These are phyloP conservation scores for Globisporangium solare DNA, from an alignment of 352 stramenopile species.

Conservation along the genomic window DNA sequence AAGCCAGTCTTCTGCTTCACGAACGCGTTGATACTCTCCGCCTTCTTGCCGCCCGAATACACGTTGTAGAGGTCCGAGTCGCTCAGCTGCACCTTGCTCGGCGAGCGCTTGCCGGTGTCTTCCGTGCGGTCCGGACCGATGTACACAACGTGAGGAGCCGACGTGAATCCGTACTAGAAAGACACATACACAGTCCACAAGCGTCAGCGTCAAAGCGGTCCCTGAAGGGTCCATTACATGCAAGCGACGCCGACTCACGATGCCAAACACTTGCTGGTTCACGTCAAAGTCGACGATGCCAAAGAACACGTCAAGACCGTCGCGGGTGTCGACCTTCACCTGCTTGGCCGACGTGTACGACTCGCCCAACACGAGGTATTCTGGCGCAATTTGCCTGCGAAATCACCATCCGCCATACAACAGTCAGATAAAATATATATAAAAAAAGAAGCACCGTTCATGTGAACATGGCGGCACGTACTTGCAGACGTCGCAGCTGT, in stretches of 20 bases:
- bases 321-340: conserved; percentile 65
- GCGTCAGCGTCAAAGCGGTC: neutral
- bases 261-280: conserved; percentile 62
- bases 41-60: conserved; percentile 68
- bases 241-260: conserved; percentile 22
- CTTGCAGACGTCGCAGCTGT: conserved; percentile 70
- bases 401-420: no score
- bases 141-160: conserved; percentile 74
- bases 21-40: conserved; percentile 63
- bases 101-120: conserved; percentile 42
- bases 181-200: neutral
- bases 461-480: conserved; percentile 24
- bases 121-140: conserved; percentile 52
- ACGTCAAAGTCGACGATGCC: conserved; percentile 71
- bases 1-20: conserved; percentile 83
- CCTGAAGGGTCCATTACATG: neutral
- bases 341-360: conserved; percentile 66
- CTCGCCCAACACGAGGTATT: conserved; percentile 60
- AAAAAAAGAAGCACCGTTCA: neutral
- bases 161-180: conserved; percentile 69
- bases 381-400: conserved; percentile 50
- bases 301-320: conserved; percentile 76
- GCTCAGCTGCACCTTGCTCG: conserved; percentile 49
- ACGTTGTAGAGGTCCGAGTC: conserved; percentile 71
- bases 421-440: no score